phyloP scores from a whole-genome alignment of 345 rosid species.

The Moringa oleifera region DNA sequence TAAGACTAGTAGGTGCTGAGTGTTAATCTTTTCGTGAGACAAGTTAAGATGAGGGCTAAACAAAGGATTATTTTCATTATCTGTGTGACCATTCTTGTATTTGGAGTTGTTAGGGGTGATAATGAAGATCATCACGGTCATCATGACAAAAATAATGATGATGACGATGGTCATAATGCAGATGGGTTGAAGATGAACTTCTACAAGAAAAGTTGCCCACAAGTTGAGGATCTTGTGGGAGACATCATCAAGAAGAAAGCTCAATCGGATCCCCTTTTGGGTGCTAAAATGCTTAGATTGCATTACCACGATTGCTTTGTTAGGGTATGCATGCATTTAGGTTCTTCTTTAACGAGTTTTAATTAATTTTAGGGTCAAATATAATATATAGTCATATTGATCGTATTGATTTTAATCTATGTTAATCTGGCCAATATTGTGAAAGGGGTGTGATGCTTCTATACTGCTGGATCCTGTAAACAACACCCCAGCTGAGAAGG shows the following conservation, averaged over 20 bases:
- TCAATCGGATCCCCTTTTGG: constrained; percentile 27
- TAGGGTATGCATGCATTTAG: constrained; percentile 27
- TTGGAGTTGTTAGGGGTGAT: not conserved
- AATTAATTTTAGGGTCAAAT: not conserved
- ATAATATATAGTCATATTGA: not conserved
- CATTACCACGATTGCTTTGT: constrained; percentile 72
- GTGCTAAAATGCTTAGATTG: constrained; percentile 43
- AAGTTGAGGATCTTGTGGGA: constrained; percentile 31
- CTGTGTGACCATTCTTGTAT: no score
- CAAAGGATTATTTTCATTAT: no score
- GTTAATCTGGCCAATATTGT: not conserved
- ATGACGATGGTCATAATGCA: not conserved
- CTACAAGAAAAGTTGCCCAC: constrained; percentile 28
- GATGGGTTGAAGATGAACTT: constrained; percentile 16
- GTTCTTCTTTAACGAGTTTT: not conserved
- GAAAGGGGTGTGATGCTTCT: constrained; percentile 65
- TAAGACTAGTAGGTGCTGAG: no score
- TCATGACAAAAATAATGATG: no score
- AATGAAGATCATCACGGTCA: no score
- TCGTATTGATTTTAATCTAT: not conserved
- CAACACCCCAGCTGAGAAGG: constrained; percentile 38
- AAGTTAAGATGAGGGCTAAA: no score
- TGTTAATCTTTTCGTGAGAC: no score
- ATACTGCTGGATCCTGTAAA: constrained; percentile 33
- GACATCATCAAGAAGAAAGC: constrained; percentile 25